Evolutionary conservation across 2,329 filamentous ascomycete species (phyloP).

Genomic region (Teratosphaeria gauchensis): DNA sequence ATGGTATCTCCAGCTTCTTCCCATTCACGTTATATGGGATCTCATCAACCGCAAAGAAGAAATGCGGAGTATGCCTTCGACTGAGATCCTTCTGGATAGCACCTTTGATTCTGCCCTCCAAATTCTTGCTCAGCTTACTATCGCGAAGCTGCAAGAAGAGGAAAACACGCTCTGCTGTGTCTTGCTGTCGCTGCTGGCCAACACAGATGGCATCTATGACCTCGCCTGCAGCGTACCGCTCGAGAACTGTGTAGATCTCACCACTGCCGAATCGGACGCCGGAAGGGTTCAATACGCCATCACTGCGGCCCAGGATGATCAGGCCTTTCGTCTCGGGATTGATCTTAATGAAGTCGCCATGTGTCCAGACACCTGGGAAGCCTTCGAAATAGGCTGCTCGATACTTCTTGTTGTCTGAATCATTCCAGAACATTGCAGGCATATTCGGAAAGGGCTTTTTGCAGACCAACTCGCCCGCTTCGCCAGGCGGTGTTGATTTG

Average conservation of each 20-base stretch:
- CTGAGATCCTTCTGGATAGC: background rate
- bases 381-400: conserved; percentile 33
- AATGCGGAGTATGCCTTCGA: background rate
- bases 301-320: conserved; percentile 56
- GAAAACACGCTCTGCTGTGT: conserved; percentile 46
- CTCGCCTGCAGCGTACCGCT: conserved; percentile 50
- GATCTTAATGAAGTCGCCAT: conserved; percentile 65
- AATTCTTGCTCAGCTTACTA: no score
- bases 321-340: conserved; percentile 57
- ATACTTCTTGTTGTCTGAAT: conserved; percentile 28
- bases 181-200: conserved; percentile 56
- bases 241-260: conserved; percentile 66
- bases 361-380: conserved; percentile 58
- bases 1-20: background rate
- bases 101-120: background rate
- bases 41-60: background rate
- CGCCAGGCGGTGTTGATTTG: conserved; percentile 48
- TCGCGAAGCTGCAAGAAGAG: conserved; percentile 35
- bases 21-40: background rate
- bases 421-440: conserved; percentile 42
- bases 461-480: conserved; percentile 60
- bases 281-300: conserved; percentile 68
- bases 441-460: conserved; percentile 58
- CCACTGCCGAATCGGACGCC: conserved; percentile 68
- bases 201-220: conserved; percentile 65